Evolutionary conservation across 257 asterid species (phyloP), one percentile per base, ranked within the genome.

Genomic region (Solanum gandarillasii): DNA sequence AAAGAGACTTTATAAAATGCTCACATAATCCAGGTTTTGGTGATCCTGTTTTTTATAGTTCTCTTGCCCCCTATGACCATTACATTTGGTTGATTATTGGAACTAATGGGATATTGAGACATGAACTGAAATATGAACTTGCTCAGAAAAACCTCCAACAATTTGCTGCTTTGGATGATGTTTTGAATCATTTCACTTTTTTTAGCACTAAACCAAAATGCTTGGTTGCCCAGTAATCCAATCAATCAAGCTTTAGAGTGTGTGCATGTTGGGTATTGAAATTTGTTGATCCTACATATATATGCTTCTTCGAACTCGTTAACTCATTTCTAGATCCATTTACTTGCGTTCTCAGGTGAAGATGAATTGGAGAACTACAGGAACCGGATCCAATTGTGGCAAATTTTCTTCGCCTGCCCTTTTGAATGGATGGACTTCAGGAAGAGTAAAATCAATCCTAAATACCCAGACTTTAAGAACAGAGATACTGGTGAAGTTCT

Each of bases 401-500:
- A 95, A 83, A 75, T 93, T 55, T 95, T 93, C 92, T 95, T 97
- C 31, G 90, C 92, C 87, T 93, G 86, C 91, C 98, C 98, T 23
- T 12, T 78, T 21, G 98, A 97, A 89, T 95, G 99, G 99, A 88
- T 91, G 92, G 99, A 97, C 88, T 84, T 89, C 74, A 90, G 99
- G 88, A 87, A 87, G 71, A 1, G 23, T 87, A 97, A 95, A 92
- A 25, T 2, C 75, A 87, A 88, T 73, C 93, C 93, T 20, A 87
- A 75, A 4, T 6, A 3, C 8, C 98, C 99, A 2, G 98, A 97
- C 90, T 95, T 97, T 87, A 93, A 88, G 91, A 94, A 97, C 92
- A 93, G 90, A 90, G 93, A 91, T 90, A 93, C 98, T 2, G 93
- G 92, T 86, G 99, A 97, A 92, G 92, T 78, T n/a, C 98, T 95